Evolutionary conservation across 2,329 filamentous ascomycete genomes (phyloP), one percentile per base, ranked within the genome.

Genomic region (Talaromyces sp.): DNA sequence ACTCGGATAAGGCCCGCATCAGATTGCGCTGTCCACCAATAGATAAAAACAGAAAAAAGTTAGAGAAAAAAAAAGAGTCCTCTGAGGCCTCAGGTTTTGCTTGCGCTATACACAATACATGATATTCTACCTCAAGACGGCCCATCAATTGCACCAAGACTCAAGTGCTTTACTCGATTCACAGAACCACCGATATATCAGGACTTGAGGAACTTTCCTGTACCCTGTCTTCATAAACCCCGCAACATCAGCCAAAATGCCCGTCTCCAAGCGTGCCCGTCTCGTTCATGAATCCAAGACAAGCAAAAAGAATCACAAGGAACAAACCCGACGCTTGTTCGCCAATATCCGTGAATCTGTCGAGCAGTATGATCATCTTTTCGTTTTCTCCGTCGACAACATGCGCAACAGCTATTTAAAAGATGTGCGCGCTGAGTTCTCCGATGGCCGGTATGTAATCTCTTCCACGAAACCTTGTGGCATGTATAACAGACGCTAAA

Each of bases 341-440:
- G 83, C 89, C 78, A 92, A 91, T 77, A 89, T 99, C 67, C 92
- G 92, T 77, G 88, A 93, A 75, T 88, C 88, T 72, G 84, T 96
- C 65, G 89, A 92, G 74, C 82, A 91, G 73, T 96, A 93, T 83
- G 86, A 92, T 78, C 87, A 93, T 83, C 90, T 93, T 80, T 96
- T 96, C 80, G 91, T 97, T 75, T 96, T 99, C 77, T 85, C 86
- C 72, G 88, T 99, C 69, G 91, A 96, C 75, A 97, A 98, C 82
- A 96, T 96, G 92, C 92, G 95, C 76, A 99, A 99, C 82, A 96
- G 88, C 70, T 93, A 96, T 78, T 82, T 98, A 72, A 96, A 97
- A 81, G 87, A 92, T 72, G 91, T 98, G 69, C 88, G 93, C 69
- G 85, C 87, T 68, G 89, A 96, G 71, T 88, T 97, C 70, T 83